Percentiles rank a stretch among this genome's conserved stretches.
Conservation (phyloP, 2,329 filamentous ascomycete genomes). For the Scedosporium apiospermum region DNA sequence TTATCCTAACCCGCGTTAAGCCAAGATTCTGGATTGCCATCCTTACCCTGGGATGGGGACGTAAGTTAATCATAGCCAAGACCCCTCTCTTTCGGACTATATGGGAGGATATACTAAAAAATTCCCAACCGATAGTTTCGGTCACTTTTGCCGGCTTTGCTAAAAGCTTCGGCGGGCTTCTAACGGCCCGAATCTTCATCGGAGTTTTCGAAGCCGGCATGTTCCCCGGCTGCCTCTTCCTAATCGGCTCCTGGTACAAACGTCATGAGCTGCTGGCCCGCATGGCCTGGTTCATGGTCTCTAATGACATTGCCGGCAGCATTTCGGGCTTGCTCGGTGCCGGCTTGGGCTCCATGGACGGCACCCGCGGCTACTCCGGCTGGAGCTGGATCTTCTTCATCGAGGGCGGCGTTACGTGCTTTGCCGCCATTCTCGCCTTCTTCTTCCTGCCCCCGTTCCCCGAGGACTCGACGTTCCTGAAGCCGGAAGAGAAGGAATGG, state of each 20-base stretch:
- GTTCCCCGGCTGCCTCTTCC: slow-evolving; percentile 22
- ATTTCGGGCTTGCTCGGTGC: slow-evolving; percentile 15
- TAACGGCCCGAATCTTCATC: slow-evolving; percentile 19
- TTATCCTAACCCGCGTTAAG: slow-evolving; percentile 20
- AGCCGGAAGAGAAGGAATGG: slow-evolving; percentile 23
- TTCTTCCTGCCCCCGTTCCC: slow-evolving; percentile 29
- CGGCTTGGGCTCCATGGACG: slow-evolving; percentile 14
- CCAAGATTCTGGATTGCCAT: slow-evolving; percentile 16
- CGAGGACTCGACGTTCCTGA: slow-evolving; percentile 26
- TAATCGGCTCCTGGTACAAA: slow-evolving; percentile 24
- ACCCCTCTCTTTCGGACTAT: neutral
- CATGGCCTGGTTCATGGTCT: slow-evolving; percentile 15
- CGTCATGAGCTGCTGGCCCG: slow-evolving; percentile 20
- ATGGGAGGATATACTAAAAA: neutral
- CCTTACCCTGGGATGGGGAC: slow-evolving; percentile 21
- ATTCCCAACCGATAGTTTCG: slow-evolving; percentile 8
- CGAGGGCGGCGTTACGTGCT: slow-evolving; percentile 25
- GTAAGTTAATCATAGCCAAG: slow-evolving; percentile 6
- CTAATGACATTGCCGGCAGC: slow-evolving; percentile 15
- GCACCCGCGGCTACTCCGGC: slow-evolving; percentile 21
- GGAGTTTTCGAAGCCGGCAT: slow-evolving; percentile 25
- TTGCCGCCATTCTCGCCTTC: slow-evolving; percentile 21
- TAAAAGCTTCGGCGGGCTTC: slow-evolving; percentile 15
- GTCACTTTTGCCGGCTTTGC: slow-evolving; percentile 19
- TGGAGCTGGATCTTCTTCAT: slow-evolving; percentile 39